Base-by-base conservation (phyloP, 2,329 filamentous ascomycete species). In the Penicillium nordicum region DNA sequence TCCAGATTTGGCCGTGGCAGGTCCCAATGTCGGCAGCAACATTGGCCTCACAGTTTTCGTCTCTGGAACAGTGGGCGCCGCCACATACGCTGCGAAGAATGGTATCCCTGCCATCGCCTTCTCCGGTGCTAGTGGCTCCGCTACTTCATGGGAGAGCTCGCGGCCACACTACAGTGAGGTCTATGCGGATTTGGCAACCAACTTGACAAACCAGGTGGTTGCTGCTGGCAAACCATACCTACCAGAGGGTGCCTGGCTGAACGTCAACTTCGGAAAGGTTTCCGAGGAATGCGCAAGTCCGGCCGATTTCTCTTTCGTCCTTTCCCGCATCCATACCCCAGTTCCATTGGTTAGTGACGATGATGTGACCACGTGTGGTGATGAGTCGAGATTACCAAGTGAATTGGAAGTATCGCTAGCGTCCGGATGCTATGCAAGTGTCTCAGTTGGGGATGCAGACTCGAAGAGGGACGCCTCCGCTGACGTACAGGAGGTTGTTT, bases 31-130 rank as follows among this genome's bases (percentile, higher is more conserved):
- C 2, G 81, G 81, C 14, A 57, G 74, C 46, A 89, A 88, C 69
- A 67, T 88, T 4, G 87, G 78, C 36, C 63, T 84, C 14, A 68
- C 76, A 1, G 79, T 83, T 0, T 80, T 74, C 23, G 80, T 87
- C 69, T 88, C 86, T 1, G 87, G 87, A 5, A 89, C 87, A 23
- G 83, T 87, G n/a, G 86, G 86, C 49, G 84, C 84, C 0, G 84
- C 86, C 8, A 79, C 76, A 34, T 84, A 84, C 60, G 85, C 87
- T 0, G 82, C 78, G 1, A 46, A 68, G 21, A 75, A 74, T 1
- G 79, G 80, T 1, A 82, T 89, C 55, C 87, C 87, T 0, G 82
- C 82, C n/a, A 80, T 90, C 54, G 87, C 86, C 16, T 89, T 90
- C 73, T 85, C 82, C 0, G 87, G 86, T 6, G 70, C 72, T 1